These are phyloP conservation scores for Inga leiocalycina DNA, from an alignment of 306 rosid species.

Conservation along the genomic window DNA sequence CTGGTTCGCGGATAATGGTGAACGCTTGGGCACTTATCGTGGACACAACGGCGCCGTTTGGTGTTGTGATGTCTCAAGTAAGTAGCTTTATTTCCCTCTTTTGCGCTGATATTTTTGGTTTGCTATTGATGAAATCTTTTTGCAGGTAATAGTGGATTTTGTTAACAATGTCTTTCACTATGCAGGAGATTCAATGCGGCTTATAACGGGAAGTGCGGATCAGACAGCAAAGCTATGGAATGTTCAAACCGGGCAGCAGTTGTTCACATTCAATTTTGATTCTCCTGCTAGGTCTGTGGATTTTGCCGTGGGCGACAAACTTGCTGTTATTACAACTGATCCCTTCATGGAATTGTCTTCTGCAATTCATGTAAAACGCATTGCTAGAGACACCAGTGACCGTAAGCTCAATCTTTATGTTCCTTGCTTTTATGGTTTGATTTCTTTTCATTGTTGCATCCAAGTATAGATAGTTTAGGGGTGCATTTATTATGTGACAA, in stretches of 20 bases:
- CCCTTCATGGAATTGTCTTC: slow-evolving; percentile 76
- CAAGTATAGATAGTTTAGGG: background rate
- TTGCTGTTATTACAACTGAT: slow-evolving; percentile 73
- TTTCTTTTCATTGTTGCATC: background rate
- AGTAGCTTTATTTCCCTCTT: background rate
- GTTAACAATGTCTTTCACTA: background rate
- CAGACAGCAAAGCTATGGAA: slow-evolving; percentile 79
- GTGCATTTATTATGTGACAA: background rate
- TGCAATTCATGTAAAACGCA: slow-evolving; percentile 71
- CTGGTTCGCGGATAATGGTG: slow-evolving; percentile 96
- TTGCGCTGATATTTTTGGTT: background rate
- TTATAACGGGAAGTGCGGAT: slow-evolving; percentile 86
- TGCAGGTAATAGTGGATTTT: background rate
- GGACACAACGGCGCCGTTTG: slow-evolving; percentile 98
- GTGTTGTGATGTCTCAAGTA: slow-evolving; percentile 92
- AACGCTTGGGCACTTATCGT: slow-evolving; percentile 83
- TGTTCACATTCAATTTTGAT: slow-evolving; percentile 67
- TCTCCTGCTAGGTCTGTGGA: slow-evolving; percentile 80
- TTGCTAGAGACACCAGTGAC: slow-evolving; percentile 56
- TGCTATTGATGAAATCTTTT: background rate
- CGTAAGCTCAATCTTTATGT: slow-evolving; percentile 40
- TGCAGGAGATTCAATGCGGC: slow-evolving; percentile 63
- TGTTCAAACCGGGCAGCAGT: slow-evolving; percentile 76
- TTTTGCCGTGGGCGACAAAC: slow-evolving; percentile 66
- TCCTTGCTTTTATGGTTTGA: background rate